These are phyloP conservation scores for Penicillium lividum DNA, from an alignment of 495 filamentous ascomycete genomes.

Conservation along the genomic window DNA sequence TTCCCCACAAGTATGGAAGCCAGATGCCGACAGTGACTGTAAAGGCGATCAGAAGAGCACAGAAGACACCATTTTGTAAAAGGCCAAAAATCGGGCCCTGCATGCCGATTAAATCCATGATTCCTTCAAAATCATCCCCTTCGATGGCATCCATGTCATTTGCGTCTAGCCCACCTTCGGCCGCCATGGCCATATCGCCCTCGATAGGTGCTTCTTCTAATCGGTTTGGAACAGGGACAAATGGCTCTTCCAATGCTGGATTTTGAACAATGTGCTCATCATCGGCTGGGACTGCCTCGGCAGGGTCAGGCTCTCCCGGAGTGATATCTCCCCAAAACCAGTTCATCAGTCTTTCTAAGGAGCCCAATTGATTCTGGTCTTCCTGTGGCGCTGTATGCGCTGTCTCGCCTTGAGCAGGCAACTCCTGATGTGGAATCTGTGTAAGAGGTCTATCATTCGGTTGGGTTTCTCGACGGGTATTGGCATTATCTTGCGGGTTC, in stretches of 20 bases:
- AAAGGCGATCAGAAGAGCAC: constrained; percentile 81
- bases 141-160: constrained; percentile 66
- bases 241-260: constrained; percentile 61
- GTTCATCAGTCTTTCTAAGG: constrained; percentile 37
- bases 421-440: neutral
- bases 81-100: constrained; percentile 87
- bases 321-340: constrained; percentile 68
- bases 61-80: constrained; percentile 93
- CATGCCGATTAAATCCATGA: constrained; percentile 95
- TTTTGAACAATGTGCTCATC: constrained; percentile 61
- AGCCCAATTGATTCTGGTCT: constrained; percentile 16
- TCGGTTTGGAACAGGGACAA: constrained; percentile 54
- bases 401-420: neutral
- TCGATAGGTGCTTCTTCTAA: constrained; percentile 18
- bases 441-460: neutral
- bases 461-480: neutral
- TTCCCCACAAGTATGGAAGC: constrained; percentile 87
- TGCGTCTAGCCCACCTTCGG: constrained; percentile 53
- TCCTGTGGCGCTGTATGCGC: neutral
- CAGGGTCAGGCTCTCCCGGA: constrained; percentile 31
- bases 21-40: constrained; percentile 85
- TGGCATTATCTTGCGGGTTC: neutral
- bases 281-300: constrained; percentile 38
- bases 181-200: constrained; percentile 33
- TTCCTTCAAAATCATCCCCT: constrained; percentile 95